phyloP scores from a whole-genome alignment of 257 asterid species.

The Ajuga chamaepitys region DNA sequence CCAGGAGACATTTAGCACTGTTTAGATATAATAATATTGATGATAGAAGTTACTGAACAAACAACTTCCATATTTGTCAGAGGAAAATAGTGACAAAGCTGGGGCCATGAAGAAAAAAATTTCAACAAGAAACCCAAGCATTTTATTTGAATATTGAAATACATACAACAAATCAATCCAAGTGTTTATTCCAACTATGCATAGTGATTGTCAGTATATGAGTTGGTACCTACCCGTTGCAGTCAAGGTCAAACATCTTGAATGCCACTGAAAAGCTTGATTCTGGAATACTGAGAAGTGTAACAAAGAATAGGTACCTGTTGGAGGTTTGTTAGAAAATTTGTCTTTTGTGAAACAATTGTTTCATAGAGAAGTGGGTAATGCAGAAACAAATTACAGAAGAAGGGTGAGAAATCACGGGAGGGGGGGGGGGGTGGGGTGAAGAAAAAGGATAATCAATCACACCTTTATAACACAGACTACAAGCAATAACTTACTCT shows the following conservation, averaged over 20 bases:
- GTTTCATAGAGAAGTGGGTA: conserved; percentile 5
- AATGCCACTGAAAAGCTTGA: conserved; percentile 87
- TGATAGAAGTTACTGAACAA: not conserved
- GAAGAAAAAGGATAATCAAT: too few relatives aligned
- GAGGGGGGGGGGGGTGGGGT: too few relatives aligned
- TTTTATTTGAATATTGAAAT: not conserved
- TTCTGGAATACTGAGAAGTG: conserved; percentile 87
- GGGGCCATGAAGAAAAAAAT: not conserved
- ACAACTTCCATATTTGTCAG: not conserved
- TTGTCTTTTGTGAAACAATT: conserved; percentile 10
- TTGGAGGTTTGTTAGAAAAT: conserved; percentile 14
- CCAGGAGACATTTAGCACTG: not conserved
- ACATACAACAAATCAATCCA: not conserved
- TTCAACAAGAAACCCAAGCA: conserved; percentile 4
- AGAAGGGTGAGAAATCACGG: too few relatives aligned
- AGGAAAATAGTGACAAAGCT: not conserved
- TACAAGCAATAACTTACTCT: conserved; percentile 50
- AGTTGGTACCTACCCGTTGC: conserved; percentile 52
- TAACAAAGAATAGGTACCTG: conserved; percentile 91
- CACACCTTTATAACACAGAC: not conserved
- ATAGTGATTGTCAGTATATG: conserved; percentile 14
- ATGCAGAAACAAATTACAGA: conserved; percentile 2
- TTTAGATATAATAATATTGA: conserved; percentile 5
- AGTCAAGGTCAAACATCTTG: conserved; percentile 90
- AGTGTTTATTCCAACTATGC: not conserved